A percentile compares a stretch with the other conserved stretches of the same genome.
These are phyloP conservation scores for Ogataea nakhonphanomensis DNA, from an alignment of 805 yeast species.

Conservation along the genomic window DNA sequence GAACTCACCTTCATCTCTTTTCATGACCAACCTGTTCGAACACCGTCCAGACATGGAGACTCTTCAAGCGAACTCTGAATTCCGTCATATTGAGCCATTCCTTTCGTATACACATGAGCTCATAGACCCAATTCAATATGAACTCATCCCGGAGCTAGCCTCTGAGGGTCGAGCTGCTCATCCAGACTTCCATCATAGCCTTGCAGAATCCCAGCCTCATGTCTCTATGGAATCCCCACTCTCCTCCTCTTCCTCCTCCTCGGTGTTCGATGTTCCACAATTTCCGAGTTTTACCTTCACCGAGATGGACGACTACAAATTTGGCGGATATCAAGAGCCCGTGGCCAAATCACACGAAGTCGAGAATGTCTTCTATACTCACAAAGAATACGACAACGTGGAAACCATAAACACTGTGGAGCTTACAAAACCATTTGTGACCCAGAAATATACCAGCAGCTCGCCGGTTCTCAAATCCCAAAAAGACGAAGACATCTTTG, in stretches of 20 bases:
- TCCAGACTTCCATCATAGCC: not conserved
- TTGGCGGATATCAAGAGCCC: conserved; percentile 3
- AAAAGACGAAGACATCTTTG: conserved; percentile 6
- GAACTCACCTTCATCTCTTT: conserved; percentile 6
- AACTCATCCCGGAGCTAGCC: conserved; percentile 11
- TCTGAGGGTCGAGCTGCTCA: conserved; percentile 1
- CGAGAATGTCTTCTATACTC: conserved; percentile 5
- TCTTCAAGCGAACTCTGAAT: conserved; percentile 2
- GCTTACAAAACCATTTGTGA: conserved; percentile 19
- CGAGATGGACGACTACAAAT: conserved; percentile 12
- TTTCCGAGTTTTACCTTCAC: conserved; percentile 14
- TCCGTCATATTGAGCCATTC: conserved; percentile 4
- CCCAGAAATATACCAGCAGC: not conserved
- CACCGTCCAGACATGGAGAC: conserved; percentile 6
- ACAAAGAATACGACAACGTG: conserved; percentile 15
- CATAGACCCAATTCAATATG: conserved; percentile 8
- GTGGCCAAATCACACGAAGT: conserved; percentile 2
- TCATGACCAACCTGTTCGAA: conserved; percentile 5
- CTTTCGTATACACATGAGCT: conserved; percentile 3
- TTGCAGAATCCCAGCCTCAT: not conserved
- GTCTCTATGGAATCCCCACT: conserved; percentile 16
- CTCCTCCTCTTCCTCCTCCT: conserved; percentile 20
- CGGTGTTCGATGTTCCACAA: conserved; percentile 15
- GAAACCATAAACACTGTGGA: conserved; percentile 23
- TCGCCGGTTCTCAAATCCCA: conserved; percentile 24